Percentiles rank a stretch among this genome's conserved stretches.
phyloP scores from a whole-genome alignment of 768 basidiomycete species.

The Termitomyces sp. region DNA sequence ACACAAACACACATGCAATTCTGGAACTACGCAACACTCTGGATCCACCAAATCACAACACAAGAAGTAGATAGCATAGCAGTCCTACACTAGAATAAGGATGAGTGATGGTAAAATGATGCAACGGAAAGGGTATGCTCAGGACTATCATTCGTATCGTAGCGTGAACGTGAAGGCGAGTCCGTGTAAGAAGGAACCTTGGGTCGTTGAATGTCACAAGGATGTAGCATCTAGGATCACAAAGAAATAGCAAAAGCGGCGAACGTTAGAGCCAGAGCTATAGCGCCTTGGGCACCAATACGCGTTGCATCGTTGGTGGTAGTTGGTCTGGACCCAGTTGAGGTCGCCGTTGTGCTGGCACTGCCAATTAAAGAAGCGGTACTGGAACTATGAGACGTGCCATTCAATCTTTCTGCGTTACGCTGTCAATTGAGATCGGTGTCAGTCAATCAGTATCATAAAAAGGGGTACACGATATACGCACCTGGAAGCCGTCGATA shows the following conservation, averaged over 20 bases:
- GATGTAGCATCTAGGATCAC: constrained; percentile 3
- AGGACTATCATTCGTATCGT: neutral
- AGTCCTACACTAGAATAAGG: constrained; percentile 1
- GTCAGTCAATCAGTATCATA: neutral
- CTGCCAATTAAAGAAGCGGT: constrained; percentile 1
- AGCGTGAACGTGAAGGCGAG: neutral
- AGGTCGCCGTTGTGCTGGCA: constrained; percentile 4
- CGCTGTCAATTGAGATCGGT: constrained; percentile 32
- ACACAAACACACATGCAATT: neutral
- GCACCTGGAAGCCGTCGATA: constrained; percentile 41
- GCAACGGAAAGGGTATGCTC: neutral
- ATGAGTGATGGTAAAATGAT: neutral
- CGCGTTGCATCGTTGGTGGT: constrained; percentile 9
- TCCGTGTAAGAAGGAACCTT: neutral
- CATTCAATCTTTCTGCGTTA: constrained; percentile 57
- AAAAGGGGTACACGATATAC: constrained; percentile 14
- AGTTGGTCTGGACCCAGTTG: constrained; percentile 13
- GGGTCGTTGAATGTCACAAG: too few relatives aligned
- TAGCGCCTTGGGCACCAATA: neutral
- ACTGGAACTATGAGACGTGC: constrained; percentile 31
- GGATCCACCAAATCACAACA: neutral
- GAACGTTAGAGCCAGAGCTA: neutral
- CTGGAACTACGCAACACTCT: neutral
- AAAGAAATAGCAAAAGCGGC: constrained; percentile 1
- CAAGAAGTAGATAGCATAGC: neutral